A percentile compares a stretch with the other conserved stretches of the same genome.
Conservation (phyloP, 2,329 filamentous ascomycete species). For the Aspergillus nomiae region DNA sequence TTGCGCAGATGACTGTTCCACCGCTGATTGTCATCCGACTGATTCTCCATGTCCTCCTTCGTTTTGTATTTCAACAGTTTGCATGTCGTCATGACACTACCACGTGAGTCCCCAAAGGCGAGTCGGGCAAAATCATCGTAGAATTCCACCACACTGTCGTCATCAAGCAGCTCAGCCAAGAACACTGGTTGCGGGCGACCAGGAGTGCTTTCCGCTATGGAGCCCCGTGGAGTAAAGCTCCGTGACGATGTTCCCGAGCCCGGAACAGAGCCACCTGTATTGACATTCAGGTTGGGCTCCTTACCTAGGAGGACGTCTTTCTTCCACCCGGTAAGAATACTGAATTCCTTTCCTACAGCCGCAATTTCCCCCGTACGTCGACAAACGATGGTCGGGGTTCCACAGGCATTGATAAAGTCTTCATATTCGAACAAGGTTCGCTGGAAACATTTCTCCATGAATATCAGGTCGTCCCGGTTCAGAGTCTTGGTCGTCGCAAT, state of each 20-base stretch:
- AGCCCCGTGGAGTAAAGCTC: slow-evolving; percentile 52
- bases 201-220: slow-evolving; percentile 40
- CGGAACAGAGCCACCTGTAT: slow-evolving; percentile 60
- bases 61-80: slow-evolving; percentile 89
- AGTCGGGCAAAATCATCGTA: slow-evolving; percentile 94
- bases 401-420: slow-evolving; percentile 84
- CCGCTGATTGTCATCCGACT: slow-evolving; percentile 51
- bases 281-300: slow-evolving; percentile 83
- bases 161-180: slow-evolving; percentile 87
- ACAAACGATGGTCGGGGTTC: slow-evolving; percentile 88
- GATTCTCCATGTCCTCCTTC: slow-evolving; percentile 57
- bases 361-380: slow-evolving; percentile 93
- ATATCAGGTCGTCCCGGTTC: slow-evolving; percentile 84
- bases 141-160: slow-evolving; percentile 90
- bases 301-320: slow-evolving; percentile 86
- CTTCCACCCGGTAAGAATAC: slow-evolving; percentile 91
- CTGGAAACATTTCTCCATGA: slow-evolving; percentile 98
- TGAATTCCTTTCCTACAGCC: slow-evolving; percentile 93
- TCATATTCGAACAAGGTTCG: slow-evolving; percentile 90
- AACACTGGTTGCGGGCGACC: slow-evolving; percentile 76
- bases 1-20: slow-evolving; percentile 46
- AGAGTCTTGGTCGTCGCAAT: slow-evolving; percentile 90
- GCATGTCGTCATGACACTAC: slow-evolving; percentile 79
- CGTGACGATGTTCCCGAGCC: slow-evolving; percentile 45
- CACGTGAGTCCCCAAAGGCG: slow-evolving; percentile 87